Evolutionary conservation across 345 rosid species (phyloP).

Genomic region (Lumnitzera littorea): DNA sequence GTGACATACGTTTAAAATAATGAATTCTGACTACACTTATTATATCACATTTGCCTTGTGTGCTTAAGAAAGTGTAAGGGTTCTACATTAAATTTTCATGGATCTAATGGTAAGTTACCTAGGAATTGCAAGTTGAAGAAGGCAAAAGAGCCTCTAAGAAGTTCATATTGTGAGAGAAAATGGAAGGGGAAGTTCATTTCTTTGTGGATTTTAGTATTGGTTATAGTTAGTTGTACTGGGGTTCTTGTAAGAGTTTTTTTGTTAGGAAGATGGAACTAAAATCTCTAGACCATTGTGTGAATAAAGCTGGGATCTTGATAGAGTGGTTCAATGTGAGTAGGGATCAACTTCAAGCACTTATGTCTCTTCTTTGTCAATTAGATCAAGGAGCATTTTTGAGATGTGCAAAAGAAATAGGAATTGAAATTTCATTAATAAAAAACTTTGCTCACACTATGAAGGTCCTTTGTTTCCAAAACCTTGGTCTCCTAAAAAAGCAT

Average conservation of each 20-base stretch:
- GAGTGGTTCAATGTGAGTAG: constrained; percentile 55
- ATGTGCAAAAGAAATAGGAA: constrained; percentile 28
- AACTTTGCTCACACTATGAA: constrained; percentile 33
- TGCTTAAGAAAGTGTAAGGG: no score
- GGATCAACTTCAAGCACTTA: constrained; percentile 52
- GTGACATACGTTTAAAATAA: no score
- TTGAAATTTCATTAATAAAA: constrained; percentile 17
- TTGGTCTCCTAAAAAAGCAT: constrained; percentile 23
- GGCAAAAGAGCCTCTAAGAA: constrained; percentile 29
- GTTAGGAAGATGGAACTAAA: constrained; percentile 10
- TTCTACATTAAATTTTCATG: constrained; percentile 12
- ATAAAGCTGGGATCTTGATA: constrained; percentile 32
- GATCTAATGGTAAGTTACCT: constrained; percentile 29
- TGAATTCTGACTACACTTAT: no score
- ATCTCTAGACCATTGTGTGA: constrained; percentile 27
- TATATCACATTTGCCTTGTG: no score
- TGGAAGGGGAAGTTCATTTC: constrained; percentile 36
- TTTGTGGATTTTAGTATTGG: constrained; percentile 31
- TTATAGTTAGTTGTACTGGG: constrained; percentile 25
- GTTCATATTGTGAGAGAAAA: constrained; percentile 20
- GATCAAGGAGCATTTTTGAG: constrained; percentile 43
- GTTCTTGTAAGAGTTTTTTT: constrained; percentile 14
- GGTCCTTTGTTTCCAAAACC: constrained; percentile 26
- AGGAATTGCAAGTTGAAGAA: constrained; percentile 34
- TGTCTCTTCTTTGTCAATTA: constrained; percentile 51